These are phyloP conservation scores for Aegilops bicornis DNA, from an alignment of 176 grass and related monocot species.

Conservation along the genomic window DNA sequence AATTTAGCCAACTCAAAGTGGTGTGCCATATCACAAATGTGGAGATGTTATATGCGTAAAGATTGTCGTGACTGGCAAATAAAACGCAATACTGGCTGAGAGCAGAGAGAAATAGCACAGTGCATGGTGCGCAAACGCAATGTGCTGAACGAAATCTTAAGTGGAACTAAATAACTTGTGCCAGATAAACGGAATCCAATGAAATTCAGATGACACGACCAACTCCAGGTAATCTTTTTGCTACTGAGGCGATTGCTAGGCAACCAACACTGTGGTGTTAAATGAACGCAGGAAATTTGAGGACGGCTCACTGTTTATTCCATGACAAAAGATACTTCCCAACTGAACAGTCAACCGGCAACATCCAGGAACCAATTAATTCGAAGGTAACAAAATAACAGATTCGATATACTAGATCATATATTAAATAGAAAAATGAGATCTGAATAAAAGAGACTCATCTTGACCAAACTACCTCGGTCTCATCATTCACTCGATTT, in stretches of 20 bases:
- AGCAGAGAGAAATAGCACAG: too few relatives aligned
- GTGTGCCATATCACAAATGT: too few relatives aligned
- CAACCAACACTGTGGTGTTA: slow-evolving; percentile 20
- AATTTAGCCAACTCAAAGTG: slow-evolving; percentile 62
- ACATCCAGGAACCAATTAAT: neutral
- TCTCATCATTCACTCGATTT: slow-evolving; percentile 59
- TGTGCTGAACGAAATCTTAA: too few relatives aligned
- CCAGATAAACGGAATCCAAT: too few relatives aligned
- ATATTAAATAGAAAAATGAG: neutral
- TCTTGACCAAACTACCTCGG: neutral
- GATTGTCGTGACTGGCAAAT: neutral
- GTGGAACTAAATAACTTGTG: too few relatives aligned
- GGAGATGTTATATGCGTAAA: too few relatives aligned
- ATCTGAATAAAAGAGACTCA: neutral
- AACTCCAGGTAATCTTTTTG: too few relatives aligned
- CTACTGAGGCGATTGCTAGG: slow-evolving; percentile 46
- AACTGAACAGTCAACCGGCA: neutral
- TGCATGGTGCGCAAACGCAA: neutral
- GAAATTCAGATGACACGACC: too few relatives aligned
- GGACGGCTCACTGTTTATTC: slow-evolving; percentile 37
- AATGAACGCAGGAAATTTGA: slow-evolving; percentile 35
- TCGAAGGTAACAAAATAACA: neutral
- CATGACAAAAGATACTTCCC: slow-evolving; percentile 24
- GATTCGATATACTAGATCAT: neutral
- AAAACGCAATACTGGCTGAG: neutral